A percentile compares a stretch with the other conserved stretches of the same genome.
These are phyloP conservation scores for Diplocarpon rosae DNA, from an alignment of 2,329 filamentous ascomycete species.

Conservation along the genomic window DNA sequence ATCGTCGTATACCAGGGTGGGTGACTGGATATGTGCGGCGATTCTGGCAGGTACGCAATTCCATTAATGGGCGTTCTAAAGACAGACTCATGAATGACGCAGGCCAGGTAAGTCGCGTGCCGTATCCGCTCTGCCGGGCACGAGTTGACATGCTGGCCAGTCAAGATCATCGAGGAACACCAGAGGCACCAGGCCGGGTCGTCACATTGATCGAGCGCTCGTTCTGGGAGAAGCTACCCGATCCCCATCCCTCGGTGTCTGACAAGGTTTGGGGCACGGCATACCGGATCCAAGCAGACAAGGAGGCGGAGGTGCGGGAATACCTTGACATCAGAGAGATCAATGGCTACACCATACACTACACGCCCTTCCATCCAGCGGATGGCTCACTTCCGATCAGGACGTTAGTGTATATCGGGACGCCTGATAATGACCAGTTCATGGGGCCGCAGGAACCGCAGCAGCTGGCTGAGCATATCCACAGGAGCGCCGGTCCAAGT, in stretches of 20 bases:
- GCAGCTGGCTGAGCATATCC: constrained; percentile 69
- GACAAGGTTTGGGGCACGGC: constrained; percentile 82
- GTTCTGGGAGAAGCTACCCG: constrained; percentile 67
- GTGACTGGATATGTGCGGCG: constrained; percentile 88
- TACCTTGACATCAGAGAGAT: constrained; percentile 97
- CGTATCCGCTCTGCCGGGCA: constrained; percentile 1
- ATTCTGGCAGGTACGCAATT: constrained; percentile 82
- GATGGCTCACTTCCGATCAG: constrained; percentile 33
- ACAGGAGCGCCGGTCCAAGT: constrained; percentile 66
- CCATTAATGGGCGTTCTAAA: constrained; percentile 5
- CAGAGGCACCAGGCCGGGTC: constrained; percentile 76
- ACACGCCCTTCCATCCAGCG: constrained; percentile 66
- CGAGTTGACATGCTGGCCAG: constrained; percentile 36
- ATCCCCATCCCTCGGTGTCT: constrained; percentile 52
- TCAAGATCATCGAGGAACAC: constrained; percentile 89
- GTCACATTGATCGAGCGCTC: constrained; percentile 80
- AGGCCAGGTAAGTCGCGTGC: constrained; percentile 27
- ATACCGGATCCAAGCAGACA: constrained; percentile 65
- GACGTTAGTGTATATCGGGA: constrained; percentile 83
- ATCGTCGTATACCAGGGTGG: constrained; percentile 76
- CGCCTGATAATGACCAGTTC: constrained; percentile 88
- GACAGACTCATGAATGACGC: constrained; percentile 9
- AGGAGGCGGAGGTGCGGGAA: constrained; percentile 69
- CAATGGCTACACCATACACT: constrained; percentile 92
- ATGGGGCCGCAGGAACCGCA: constrained; percentile 72